Base-by-base conservation (phyloP, 148 eudicot genomes). In the Cornus controversa region DNA sequence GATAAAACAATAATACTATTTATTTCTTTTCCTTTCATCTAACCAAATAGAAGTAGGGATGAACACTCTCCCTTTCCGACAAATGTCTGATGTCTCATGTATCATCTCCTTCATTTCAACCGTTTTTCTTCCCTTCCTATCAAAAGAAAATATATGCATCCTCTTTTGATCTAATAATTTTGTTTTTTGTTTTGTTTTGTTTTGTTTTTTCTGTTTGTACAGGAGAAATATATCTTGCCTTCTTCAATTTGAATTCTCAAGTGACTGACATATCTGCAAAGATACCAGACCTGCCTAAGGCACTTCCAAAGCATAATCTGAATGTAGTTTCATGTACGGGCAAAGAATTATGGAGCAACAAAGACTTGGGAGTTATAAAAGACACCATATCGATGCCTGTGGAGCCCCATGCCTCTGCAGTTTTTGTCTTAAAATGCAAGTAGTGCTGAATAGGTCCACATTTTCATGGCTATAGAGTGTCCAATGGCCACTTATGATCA, bases 221-320 rank as follows among this genome's bases (percentile, higher is more conserved):
- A 96, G 99, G 95, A 77, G 91, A 90, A 83, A 83, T 91, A 23
- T 96, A 88, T 78, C 69, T 93, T 58, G 97, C 98, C 14, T 84
- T 91, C 65, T 96, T 96, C 92, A 96, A 96, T 72, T 77, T 93
- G 80, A 87, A 82, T 74, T 25, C 82, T 6, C 78, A 34, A 47
- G 82, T 80, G 83, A 85, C 89, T 7, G 67, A 31, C 6, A 85
- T 96, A 76, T 88, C 98, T 11, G 78, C 92, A 24, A 87, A 76
- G 62, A 71, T 85, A 54, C 75, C 89, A 0, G 82, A 91, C 68
- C 75, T 93, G 63, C 80, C 83, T 45, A 89, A 78, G 83, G 88
- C 76, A 45, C 77, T 93, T 78, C 90, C 86, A 8, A 74, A 84
- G 68, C 66, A 74, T 71, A 82, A 81, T 42, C 23, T 78, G 6